Base-by-base conservation (phyloP, 192 early-diverging fungal species). In the Dissophora globulifera region DNA sequence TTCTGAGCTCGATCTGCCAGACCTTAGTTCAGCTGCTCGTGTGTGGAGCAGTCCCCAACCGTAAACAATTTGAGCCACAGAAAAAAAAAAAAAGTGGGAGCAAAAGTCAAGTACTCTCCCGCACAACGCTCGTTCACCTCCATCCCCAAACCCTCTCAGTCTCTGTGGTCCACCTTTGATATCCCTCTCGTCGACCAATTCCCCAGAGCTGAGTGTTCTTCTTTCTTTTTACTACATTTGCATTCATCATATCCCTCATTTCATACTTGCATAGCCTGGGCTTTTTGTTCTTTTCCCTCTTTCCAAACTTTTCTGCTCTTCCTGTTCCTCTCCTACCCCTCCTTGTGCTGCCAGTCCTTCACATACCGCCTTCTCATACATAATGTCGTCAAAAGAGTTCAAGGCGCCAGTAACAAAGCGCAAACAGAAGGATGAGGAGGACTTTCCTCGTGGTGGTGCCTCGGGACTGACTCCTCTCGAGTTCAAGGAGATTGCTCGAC, bases 381-480 rank as follows among this genome's bases (percentile, higher is more conserved):
- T 7, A 50, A 57, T 60, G 58, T 76, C 72, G 45, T 41, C 69
- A 56, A 76, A 66, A 56, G 72, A 76, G 31, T 76, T 67, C 72
- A 76, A 76, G 45, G 72, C 72, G 16, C 72, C 72, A 12, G 72
- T 76, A 7, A 76, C 72, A 38, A 76, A 76, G 58, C 40, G 72
- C 12, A 76, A 76, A 47, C 72, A 76, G 35, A 76, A 76, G 29
- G 79, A 82, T 20, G 85, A 87, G 59, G 78, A 85, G 48, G 89
- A 93, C 58, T 96, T 96, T 67, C 94, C 94, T 47, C 89, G 95
- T 61, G 95, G 95, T 46, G 95, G 95, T 33, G 87, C 88, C 2
- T 87, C 85, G 30, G 88, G 84, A 9, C 80, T 95, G 67, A 93
- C 95, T 17, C 90, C 95, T 43, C 84, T 95, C 16, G 95, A 96